phyloP scores from a whole-genome alignment of 163 green algal genomes.

The Chlorella variabilis region DNA sequence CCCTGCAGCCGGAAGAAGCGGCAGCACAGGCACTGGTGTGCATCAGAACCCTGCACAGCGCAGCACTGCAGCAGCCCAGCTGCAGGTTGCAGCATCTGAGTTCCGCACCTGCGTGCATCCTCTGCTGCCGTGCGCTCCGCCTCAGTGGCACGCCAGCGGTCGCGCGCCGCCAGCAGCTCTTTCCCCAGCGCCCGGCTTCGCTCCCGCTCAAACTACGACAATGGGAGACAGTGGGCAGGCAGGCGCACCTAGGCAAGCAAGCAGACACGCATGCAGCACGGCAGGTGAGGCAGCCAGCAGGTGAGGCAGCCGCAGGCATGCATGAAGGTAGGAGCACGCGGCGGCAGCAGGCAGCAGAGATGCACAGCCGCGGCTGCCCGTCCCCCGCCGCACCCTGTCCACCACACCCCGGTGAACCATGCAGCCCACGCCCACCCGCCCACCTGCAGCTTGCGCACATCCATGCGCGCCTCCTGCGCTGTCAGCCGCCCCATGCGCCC shows the following conservation, averaged over 20 bases:
- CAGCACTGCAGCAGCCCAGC: not conserved
- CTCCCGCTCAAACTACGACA: constrained; percentile 24
- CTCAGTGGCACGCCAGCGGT: constrained; percentile 39
- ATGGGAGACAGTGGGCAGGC: not conserved
- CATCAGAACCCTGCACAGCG: too few species aligned
- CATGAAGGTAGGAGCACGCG: too few species aligned
- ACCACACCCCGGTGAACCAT: not conserved
- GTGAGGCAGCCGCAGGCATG: too few species aligned
- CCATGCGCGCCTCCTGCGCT: constrained; percentile 38
- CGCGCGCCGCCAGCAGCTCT: constrained; percentile 31
- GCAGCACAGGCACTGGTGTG: too few species aligned
- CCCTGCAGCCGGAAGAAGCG: not conserved
- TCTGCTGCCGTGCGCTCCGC: constrained; percentile 28
- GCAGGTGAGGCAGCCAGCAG: too few species aligned
- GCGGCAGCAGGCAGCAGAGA: too few species aligned
- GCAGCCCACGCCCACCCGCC: not conserved
- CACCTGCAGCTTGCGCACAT: constrained; percentile 42
- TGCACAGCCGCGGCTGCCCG: too few species aligned
- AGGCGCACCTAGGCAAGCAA: not conserved
- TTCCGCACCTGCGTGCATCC: constrained; percentile 20
- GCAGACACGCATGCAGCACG: too few species aligned
- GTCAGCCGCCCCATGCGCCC: constrained; percentile 35
- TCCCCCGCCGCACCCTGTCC: too few species aligned
- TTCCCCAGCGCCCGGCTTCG: constrained; percentile 24
- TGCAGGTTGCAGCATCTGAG: not conserved